Base-by-base conservation (phyloP, 2,329 filamentous ascomycete species). In the Venturia aucupariae region DNA sequence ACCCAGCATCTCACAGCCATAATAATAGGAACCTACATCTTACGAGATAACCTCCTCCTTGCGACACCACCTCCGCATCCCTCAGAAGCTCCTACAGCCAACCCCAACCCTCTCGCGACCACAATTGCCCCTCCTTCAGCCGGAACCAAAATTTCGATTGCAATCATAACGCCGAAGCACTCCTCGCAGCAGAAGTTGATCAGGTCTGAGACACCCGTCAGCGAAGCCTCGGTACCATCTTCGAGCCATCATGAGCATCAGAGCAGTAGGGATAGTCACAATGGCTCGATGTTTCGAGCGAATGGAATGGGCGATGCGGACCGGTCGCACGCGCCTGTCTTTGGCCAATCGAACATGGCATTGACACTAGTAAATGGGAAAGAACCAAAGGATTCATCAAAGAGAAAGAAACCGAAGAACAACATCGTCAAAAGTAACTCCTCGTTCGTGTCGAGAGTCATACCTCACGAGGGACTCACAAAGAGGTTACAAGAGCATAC, bases 361-460 rank as follows among this genome's bases (percentile, higher is more conserved):
- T 80, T 97, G 38, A 79, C 82, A 13, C 55, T 85, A 3, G 80
- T 82, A 22, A 82, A 83, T 62, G 80, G 82, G 38, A 91, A 90
- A 71, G 90, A 92, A 71, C 82, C 84, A 48, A 86, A 84, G 68
- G 80, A 82, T 67, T 78, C 79, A 11, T 73, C 80, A 30, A 97
- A 97, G 80, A 84, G 86, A 73, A 85, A 88, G 72, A 99, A 99
- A 75, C 94, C 94, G 2, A 99, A 97, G 82, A 97, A 93, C 77
- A 97, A 95, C 75, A 94, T 99, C 75, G 87, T 93, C 62, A 99
- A 99, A 81, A 97, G 92, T 78, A 97, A 96, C 75, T 99, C 94
- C 11, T 96, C 93, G 0, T 99, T 97, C 73, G 94, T 99, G 38
- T 97, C 93, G n/a, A 82, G 94, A 64, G 93, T 97, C 39, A 96